phyloP scores from a whole-genome alignment of 2,329 filamentous ascomycete genomes.

The Pseudogymnoascus sp. region DNA sequence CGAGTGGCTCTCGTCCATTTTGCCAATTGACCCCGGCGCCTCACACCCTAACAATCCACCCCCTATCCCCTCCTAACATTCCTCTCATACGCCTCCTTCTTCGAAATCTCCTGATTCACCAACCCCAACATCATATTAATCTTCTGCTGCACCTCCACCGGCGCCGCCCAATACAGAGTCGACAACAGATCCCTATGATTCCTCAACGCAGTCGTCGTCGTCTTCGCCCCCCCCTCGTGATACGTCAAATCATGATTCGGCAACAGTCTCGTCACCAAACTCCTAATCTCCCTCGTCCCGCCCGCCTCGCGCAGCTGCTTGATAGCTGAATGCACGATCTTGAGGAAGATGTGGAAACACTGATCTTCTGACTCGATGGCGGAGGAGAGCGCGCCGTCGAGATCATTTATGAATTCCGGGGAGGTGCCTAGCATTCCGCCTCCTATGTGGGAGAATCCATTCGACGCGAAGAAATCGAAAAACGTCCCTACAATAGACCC shows the following conservation, averaged over 20 bases:
- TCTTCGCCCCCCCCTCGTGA: constrained; percentile 52
- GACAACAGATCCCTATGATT: constrained; percentile 63
- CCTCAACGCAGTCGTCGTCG: constrained; percentile 52
- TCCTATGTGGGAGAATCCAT: constrained; percentile 48
- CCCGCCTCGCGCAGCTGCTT: constrained; percentile 40
- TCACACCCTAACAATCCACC: background rate
- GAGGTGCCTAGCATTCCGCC: constrained; percentile 57
- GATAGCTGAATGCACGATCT: constrained; percentile 52
- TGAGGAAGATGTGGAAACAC: constrained; percentile 61
- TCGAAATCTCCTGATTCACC: constrained; percentile 29
- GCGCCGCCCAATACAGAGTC: constrained; percentile 57
- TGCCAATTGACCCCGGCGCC: background rate
- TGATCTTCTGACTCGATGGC: constrained; percentile 46
- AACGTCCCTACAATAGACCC: constrained; percentile 48
- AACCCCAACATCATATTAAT: constrained; percentile 50
- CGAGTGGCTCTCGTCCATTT: background rate
- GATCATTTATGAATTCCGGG: constrained; percentile 51
- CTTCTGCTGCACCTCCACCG: constrained; percentile 44
- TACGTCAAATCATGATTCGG: constrained; percentile 60
- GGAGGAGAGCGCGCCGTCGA: constrained; percentile 38
- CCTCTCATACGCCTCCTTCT: background rate
- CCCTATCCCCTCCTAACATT: background rate
- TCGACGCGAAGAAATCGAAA: constrained; percentile 60
- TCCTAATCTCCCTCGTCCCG: constrained; percentile 49
- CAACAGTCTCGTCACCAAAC: constrained; percentile 52